phyloP scores from a whole-genome alignment of 2,329 filamentous ascomycete genomes.

The Penicillium expansum region DNA sequence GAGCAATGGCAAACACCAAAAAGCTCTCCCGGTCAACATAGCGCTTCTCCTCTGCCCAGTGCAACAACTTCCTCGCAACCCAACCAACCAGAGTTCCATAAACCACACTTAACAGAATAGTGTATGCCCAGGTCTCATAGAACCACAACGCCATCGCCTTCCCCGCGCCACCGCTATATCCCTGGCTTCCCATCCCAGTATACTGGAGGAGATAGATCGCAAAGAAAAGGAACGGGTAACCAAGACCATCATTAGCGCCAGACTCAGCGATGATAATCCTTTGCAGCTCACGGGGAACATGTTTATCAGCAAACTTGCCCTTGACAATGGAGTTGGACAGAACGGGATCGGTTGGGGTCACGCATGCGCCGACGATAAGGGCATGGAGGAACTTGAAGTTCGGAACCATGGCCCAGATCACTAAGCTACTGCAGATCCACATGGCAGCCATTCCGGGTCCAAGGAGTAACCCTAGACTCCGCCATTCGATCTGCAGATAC shows the following conservation, averaged over 20 bases:
- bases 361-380: conserved; percentile 74
- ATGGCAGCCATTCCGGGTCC: conserved; percentile 82
- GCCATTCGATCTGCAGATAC: conserved; percentile 78
- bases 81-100: conserved; percentile 79
- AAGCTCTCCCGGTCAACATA: conserved; percentile 88
- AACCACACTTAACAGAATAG: conserved; percentile 70
- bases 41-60: conserved; percentile 76
- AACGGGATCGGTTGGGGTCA: conserved; percentile 90
- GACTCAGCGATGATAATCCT: conserved; percentile 79
- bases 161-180: conserved; percentile 57
- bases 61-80: conserved; percentile 75
- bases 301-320: conserved; percentile 87
- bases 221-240: conserved; percentile 85
- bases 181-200: conserved; percentile 56
- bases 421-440: conserved; percentile 78
- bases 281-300: conserved; percentile 78
- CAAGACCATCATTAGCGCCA: conserved; percentile 83
- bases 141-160: conserved; percentile 79
- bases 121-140: conserved; percentile 80
- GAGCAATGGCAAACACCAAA: conserved; percentile 77
- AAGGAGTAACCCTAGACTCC: conserved; percentile 68
- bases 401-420: conserved; percentile 75
- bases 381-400: conserved; percentile 72
- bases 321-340: conserved; percentile 88
- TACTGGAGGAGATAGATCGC: conserved; percentile 82